Evolutionary conservation across 2,329 filamentous ascomycete species (phyloP), one percentile per base, ranked within the genome.

Genomic region (Colletotrichum sansevieriae): DNA sequence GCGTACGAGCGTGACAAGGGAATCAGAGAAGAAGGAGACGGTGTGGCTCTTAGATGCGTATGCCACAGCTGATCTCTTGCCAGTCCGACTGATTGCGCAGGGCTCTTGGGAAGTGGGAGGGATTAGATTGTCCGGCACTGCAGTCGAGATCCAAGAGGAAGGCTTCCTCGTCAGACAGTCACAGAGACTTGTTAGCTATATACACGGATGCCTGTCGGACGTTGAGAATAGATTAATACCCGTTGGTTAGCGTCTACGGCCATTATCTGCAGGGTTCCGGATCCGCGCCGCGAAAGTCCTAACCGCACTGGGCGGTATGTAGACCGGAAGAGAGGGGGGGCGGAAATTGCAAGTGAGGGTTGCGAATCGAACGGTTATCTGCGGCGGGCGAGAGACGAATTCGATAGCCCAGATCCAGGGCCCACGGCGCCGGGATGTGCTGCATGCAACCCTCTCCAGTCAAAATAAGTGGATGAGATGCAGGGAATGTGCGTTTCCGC

Each of bases 151-250:
- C 22, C 22, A 22, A 22, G 22, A 22, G 22, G 22, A 22, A 22
- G 22, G 22, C 22, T 3, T 22, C 4, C 22, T 22, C 22, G 3
- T 22, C 22, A 22, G 22, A 22, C 2, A 22, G 22, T 22, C 22
- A 22, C 22, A 22, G 22, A 22, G 4, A 22, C 22, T 22, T 2
- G 22, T 2, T 4, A 22, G 22, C 22, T 22, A 22, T 22, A 22
- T 22, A 22, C 22, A 22, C 22, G 22, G 60, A 58, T 66, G 22
- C 64, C 33, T 57, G 44, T 54, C 52, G 15, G 59, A 51, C 44
- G 60, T 64, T 54, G 60, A 18, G 60, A 33, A 58, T 64, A 68
- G 25, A 68, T 68, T 68, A 58, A 64, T 51, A 13, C 12, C 25
- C 44, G 43, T 39, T 12, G 11, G 29, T 37, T 46, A 68, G 44